These are phyloP conservation scores for Rhizopogon salebrosus DNA, from an alignment of 768 basidiomycete species.

Conservation along the genomic window DNA sequence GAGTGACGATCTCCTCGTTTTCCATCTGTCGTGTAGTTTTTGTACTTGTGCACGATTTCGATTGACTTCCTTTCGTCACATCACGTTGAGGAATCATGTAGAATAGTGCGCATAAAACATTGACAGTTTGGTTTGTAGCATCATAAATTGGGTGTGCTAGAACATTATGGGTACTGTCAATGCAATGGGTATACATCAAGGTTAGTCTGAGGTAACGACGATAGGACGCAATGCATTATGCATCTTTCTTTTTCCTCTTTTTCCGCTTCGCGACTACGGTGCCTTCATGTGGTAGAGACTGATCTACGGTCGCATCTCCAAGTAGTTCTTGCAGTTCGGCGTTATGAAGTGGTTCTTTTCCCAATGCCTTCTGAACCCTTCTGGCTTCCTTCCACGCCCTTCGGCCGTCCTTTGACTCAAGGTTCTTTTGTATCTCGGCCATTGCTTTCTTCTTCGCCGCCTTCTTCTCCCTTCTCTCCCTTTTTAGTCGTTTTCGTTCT, in stretches of 20 bases:
- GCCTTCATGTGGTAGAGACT: conserved; percentile 4
- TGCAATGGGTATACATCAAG: neutral
- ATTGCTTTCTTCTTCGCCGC: conserved; percentile 10
- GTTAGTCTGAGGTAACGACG: neutral
- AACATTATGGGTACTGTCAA: neutral
- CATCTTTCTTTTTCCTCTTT: neutral
- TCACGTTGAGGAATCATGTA: conserved; percentile 10
- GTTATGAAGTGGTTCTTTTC: neutral
- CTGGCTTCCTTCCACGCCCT: conserved; percentile 5
- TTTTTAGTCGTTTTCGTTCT: conserved; percentile 19
- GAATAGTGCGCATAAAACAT: conserved; percentile 4
- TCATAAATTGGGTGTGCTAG: neutral
- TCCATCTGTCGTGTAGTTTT: neutral
- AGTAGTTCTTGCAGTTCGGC: neutral
- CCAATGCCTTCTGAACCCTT: conserved; percentile 1
- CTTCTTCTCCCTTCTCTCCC: conserved; percentile 16
- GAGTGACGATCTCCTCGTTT: neutral
- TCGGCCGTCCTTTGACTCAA: neutral
- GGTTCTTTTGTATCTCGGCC: neutral
- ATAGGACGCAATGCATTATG: neutral
- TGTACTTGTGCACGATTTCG: neutral
- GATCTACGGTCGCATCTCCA: neutral
- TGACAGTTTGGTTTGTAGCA: conserved; percentile 4
- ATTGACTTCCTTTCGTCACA: neutral
- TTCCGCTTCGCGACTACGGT: neutral